These are phyloP conservation scores for Psilocybe mexicana DNA, from an alignment of 1,284 basidiomycete species.

Conservation along the genomic window DNA sequence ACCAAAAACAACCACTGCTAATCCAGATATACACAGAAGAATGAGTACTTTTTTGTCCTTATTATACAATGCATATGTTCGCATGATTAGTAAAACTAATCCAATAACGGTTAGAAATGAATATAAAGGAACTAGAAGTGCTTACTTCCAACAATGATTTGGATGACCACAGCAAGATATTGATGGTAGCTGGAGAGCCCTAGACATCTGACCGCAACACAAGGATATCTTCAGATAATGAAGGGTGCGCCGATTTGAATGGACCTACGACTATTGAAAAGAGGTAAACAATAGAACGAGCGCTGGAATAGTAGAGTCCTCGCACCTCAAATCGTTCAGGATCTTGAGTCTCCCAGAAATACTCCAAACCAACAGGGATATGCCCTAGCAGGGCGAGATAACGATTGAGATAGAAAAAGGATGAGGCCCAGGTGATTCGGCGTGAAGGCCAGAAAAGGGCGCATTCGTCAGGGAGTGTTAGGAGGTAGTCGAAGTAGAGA, in stretches of 20 bases:
- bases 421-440: slow-evolving; percentile 30
- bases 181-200: slow-evolving; percentile 32
- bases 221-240: background rate
- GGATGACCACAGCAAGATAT: slow-evolving; percentile 33
- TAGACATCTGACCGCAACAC: slow-evolving; percentile 24
- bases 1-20: slow-evolving; percentile 26
- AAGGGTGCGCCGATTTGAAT: background rate
- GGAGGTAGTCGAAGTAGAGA: slow-evolving; percentile 40
- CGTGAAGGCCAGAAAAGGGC: slow-evolving; percentile 34
- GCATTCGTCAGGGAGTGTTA: slow-evolving; percentile 37
- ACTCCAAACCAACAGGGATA: slow-evolving; percentile 32
- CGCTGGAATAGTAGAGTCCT: background rate
- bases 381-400: slow-evolving; percentile 40
- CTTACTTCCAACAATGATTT: slow-evolving; percentile 36
- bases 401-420: slow-evolving; percentile 39
- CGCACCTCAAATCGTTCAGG: slow-evolving; percentile 17
- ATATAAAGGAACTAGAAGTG: slow-evolving; percentile 4
- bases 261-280: background rate
- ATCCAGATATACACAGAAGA: slow-evolving; percentile 22
- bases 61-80: slow-evolving; percentile 43
- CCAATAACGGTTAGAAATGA: background rate
- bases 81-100: slow-evolving; percentile 38
- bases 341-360: slow-evolving; percentile 21
- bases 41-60: slow-evolving; percentile 30
- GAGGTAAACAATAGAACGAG: background rate